Percentiles rank a stretch among this genome's conserved stretches.
Conservation (phyloP, 768 basidiomycete species). For the Suillus sp. region DNA sequence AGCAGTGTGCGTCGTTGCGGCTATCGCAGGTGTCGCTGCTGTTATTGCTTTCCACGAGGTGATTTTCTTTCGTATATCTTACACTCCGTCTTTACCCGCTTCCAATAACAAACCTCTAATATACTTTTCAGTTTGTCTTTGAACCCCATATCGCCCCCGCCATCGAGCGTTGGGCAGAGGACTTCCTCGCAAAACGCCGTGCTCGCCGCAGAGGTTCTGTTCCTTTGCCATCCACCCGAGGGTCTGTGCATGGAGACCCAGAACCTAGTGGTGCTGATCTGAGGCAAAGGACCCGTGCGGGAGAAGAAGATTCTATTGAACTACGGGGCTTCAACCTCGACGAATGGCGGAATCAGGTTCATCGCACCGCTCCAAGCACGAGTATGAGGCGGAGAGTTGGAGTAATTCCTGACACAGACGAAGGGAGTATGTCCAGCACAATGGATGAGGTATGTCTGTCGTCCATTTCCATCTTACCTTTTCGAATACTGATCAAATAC, state of each 20-base stretch:
- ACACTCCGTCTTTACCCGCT: not conserved
- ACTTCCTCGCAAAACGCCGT: conserved; percentile 34
- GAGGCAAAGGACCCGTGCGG: conserved; percentile 23
- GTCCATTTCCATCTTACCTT: conserved; percentile 3
- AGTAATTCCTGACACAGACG: conserved; percentile 18
- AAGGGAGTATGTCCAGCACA: conserved; percentile 24
- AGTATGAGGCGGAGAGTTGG: not conserved
- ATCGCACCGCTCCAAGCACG: conserved; percentile 22
- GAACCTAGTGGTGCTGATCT: conserved; percentile 16
- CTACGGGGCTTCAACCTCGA: conserved; percentile 57
- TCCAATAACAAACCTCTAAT: not conserved
- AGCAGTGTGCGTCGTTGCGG: conserved; percentile 52
- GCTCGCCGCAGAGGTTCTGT: conserved; percentile 28
- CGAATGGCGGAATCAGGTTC: conserved; percentile 53
- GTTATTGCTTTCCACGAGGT: conserved; percentile 64
- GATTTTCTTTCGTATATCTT: conserved; percentile 16
- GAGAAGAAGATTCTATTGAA: conserved; percentile 39
- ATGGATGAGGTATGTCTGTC: conserved; percentile 49
- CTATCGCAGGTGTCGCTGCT: conserved; percentile 52
- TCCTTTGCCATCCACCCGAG: conserved; percentile 21
- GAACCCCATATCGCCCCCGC: conserved; percentile 69
- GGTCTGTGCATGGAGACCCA: conserved; percentile 11
- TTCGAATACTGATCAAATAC: not conserved
- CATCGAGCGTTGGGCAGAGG: conserved; percentile 48
- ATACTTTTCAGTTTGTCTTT: conserved; percentile 55